Evolutionary conservation across 495 filamentous ascomycete genomes (phyloP), one percentile per base, ranked within the genome.

Genomic region (Ramalina peruviana): DNA sequence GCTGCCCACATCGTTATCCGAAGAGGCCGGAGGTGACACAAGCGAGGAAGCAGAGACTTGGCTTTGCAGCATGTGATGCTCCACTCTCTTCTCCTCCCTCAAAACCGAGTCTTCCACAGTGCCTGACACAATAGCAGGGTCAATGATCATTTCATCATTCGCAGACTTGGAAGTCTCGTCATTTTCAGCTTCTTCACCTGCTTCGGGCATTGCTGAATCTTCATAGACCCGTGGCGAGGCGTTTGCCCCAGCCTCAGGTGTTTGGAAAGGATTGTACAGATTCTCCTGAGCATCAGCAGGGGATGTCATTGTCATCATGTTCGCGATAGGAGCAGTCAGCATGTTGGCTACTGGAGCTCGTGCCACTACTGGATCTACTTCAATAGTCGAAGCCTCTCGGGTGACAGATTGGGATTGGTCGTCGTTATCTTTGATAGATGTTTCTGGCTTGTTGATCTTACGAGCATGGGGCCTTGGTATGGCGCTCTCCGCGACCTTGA

Each of bases 401-500:
- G 42, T 25, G n/a, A 21, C 21, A 20, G 17, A 10, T 9, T n/a
- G n/a, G 16, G 21, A 6, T n/a, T 21, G 27, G 10, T 25, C 16
- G n/a, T 25, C 21, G 21, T 27, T 25, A 4, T 25, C 15, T 26
- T 9, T 45, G 4, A 7, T 19, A 36, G n/a, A 36, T 26, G 45
- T 3, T 17, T 37, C 45, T 37, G 45, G 6, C 33, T 27, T 37
- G 16, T 55, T 50, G 6, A 37, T 48, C 40, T 56, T 56, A 21
- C 54, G 49, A 46, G 63, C 65, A 36, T 71, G 67, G 19, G 72
- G 73, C 51, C 78, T 71, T 45, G 78, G 79, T 45, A 78, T 72
- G 4, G 78, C 72, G 20, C 69, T 62, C 57, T 82, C 79, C 43
- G 72, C 69, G 6, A 76, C 73, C 50, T 82, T 82, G 51, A 75